Base-by-base conservation (phyloP, 306 rosid genomes). In the Sphenostylis stenocarpa region DNA sequence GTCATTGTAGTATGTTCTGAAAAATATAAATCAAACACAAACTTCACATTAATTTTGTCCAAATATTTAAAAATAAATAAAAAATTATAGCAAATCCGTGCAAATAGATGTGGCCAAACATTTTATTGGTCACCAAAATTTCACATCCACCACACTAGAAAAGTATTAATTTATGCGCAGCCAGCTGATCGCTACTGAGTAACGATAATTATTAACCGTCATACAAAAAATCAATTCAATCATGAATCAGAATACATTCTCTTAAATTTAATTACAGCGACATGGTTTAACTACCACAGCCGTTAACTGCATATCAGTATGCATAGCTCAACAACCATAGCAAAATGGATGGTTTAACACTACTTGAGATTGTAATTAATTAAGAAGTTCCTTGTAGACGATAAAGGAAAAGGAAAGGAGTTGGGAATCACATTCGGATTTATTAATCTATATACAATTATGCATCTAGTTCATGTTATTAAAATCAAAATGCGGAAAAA, bases 1-100 rank as follows among this genome's bases (percentile, higher is more conserved):
- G 47, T 8, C 45, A 20, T 44, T 39, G 49, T 43, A 51, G 51
- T 75, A 23, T 29, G 4, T 24, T 71, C 70, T 58, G 21, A 19
- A 23, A 62, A 61, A 63, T 52, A 77, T 12, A 51, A 80, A 76
- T 23, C 65, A 58, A 75, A 69, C 24, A 17, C 61, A 41, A 69
- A 47, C 28, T 31, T 41, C 53, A 14, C 72, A 51, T 81, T 81
- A 84, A 77, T 75, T 86, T 84, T 9, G 20, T 47, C 56, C 6
- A 19, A 15, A 45, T 45, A 64, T 20, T 72, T 61, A 4, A 9
- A 23, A 79, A n/a, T n/a, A n/a, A n/a, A n/a, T n/a, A n/a, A n/a
- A n/a, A n/a, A n/a, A n/a, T n/a, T 19, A 38, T 66, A 21, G 62
- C 62, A 33, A 45, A 56, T 66, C 70, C 7, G 20, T 13, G 6